Evolutionary conservation across 2,329 filamentous ascomycete species (phyloP), one percentile per base, ranked within the genome.

Genomic region (Phyllosticta paracitricarpa): DNA sequence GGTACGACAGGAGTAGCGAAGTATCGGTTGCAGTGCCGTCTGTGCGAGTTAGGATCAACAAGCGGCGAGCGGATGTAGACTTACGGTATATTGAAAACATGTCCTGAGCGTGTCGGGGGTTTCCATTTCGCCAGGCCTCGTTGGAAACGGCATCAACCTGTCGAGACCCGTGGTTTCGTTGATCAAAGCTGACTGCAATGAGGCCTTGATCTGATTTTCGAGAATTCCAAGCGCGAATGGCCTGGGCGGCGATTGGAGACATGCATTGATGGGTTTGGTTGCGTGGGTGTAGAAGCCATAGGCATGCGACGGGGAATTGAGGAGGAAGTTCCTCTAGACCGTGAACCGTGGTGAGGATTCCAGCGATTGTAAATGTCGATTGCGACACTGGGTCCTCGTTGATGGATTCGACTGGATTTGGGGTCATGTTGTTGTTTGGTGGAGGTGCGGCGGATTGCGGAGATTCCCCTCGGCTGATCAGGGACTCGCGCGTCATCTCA

Each of bases 221-320:
- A 58, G 74, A 69, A 68, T 89, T 86, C 84, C 87, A 95, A 8
- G 84, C 82, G n/a, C 78, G 74, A 57, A 97, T 80, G 12, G 84
- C 79, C 5, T 83, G 81, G n/a, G 81, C 77, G 2, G 91, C 92
- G 59, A 94, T 82, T 28, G 84, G 84, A 1, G 80, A 79, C 92
- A 97, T 97, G 64, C 82, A 82, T 61, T 84, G 83, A 70, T 89
- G 86, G 0, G 79, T 84, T 59, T 86, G 81, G 0, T 88, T 80
- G 25, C 94, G 84, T 2, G 89, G 89, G 71, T 97, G 91, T 19
- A 97, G 83, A 12, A 97, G 85, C 90, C 92, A 97, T n/a, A 97
- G 82, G 68, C 89, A 89, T 25, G 91, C 86, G 40, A 96, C 77
- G 33, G 79, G 76, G 4, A 72, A 73, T 14, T 80, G 74, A 0